Conservation (phyloP, 2,329 filamentous ascomycete species). For the Incumbomyces lentus region DNA sequence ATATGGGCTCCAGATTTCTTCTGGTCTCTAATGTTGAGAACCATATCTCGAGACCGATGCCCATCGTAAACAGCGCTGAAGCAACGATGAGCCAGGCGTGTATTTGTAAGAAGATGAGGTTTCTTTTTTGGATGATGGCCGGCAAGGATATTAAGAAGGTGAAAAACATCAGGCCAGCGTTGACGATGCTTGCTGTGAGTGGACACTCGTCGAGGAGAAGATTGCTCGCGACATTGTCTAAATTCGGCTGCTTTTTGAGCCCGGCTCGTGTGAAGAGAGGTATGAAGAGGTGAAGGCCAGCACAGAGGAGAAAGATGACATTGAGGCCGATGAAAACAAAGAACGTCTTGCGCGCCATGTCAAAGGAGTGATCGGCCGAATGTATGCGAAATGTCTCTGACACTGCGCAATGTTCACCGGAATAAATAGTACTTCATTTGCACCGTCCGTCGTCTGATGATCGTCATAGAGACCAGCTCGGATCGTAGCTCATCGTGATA, state of each 20-base stretch:
- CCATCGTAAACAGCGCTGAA: conserved; percentile 53
- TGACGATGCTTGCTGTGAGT: conserved; percentile 57
- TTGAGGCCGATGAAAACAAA: conserved; percentile 42
- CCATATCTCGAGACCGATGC: conserved; percentile 60
- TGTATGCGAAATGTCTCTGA: not conserved
- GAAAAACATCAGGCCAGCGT: conserved; percentile 60
- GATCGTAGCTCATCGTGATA: not conserved
- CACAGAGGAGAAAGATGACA: conserved; percentile 42
- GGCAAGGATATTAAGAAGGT: conserved; percentile 61
- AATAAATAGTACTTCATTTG: not conserved
- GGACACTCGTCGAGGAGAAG: conserved; percentile 44
- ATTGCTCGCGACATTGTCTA: conserved; percentile 41
- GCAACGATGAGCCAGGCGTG: conserved; percentile 55
- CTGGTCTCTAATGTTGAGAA: conserved; percentile 61
- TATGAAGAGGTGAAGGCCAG: conserved; percentile 43
- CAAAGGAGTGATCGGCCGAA: conserved; percentile 5
- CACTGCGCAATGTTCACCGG: not conserved
- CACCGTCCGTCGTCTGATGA: conserved; percentile 3
- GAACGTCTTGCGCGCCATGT: conserved; percentile 44
- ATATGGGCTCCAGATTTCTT: conserved; percentile 51
- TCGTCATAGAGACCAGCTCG: conserved; percentile 16
- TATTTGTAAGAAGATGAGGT: conserved; percentile 59
- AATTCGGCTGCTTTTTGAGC: conserved; percentile 32
- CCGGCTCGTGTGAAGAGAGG: conserved; percentile 40
- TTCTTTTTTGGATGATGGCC: conserved; percentile 56